A percentile compares a stretch with the other conserved stretches of the same genome.
These are phyloP conservation scores for Uronychia binucleata DNA, from an alignment of 73 alveolate genomes.

Conservation along the genomic window DNA sequence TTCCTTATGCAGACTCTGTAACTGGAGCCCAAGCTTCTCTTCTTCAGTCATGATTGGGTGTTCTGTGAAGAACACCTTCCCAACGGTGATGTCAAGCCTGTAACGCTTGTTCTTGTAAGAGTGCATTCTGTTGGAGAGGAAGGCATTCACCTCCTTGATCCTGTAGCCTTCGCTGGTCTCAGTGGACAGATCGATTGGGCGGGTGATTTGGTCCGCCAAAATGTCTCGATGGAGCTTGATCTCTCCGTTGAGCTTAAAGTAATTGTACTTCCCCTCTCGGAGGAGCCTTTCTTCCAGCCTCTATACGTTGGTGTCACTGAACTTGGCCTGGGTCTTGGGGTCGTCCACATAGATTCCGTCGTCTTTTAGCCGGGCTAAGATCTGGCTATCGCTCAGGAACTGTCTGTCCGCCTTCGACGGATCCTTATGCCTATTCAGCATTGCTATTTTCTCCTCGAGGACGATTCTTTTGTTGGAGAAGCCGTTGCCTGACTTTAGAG, in stretches of 20 bases:
- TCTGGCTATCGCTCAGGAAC: background rate
- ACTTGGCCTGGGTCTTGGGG: conserved; percentile 28
- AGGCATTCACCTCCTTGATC: conserved; percentile 55
- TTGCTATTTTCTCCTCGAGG: background rate
- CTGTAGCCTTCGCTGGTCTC: conserved; percentile 75
- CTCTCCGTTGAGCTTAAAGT: conserved; percentile 82
- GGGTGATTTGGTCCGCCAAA: conserved; percentile 80
- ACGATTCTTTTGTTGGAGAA: background rate
- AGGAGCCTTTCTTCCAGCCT: conserved; percentile 64
- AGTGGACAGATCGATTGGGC: conserved; percentile 89
- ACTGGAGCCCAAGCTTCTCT: conserved; percentile 83
- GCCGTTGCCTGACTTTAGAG: background rate
- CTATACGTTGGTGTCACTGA: conserved; percentile 44
- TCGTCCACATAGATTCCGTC: conserved; percentile 64
- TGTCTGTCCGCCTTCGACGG: background rate
- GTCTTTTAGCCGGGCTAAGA: background rate
- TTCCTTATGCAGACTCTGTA: conserved; percentile 82
- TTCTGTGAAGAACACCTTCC: conserved; percentile 75
- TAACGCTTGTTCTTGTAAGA: conserved; percentile 82
- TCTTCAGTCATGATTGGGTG: conserved; percentile 90
- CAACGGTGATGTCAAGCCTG: conserved; percentile 80
- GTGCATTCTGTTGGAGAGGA: conserved; percentile 78
- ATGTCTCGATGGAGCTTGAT: conserved; percentile 84
- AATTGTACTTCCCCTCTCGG: conserved; percentile 55
- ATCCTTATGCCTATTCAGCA: background rate